These are phyloP conservation scores for Tetrapisispora iriomotensis DNA, from an alignment of 805 yeast species.

Conservation along the genomic window DNA sequence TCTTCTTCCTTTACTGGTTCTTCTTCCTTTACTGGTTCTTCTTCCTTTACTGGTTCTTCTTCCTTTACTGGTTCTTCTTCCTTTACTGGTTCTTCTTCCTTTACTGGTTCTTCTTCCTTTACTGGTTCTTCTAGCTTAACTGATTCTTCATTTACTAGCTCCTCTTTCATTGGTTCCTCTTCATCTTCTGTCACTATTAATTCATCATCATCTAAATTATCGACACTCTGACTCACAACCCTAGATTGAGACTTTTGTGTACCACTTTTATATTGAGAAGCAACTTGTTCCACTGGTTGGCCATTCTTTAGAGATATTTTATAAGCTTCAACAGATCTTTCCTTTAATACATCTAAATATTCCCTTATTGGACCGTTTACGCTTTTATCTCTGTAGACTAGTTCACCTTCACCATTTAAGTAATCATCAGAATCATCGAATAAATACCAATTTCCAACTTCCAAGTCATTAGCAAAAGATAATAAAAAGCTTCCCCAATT, in stretches of 20 bases:
- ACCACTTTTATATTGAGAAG: background rate
- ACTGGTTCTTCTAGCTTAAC: constrained; percentile 6
- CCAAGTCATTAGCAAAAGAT: constrained; percentile 77
- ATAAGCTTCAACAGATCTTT: constrained; percentile 22
- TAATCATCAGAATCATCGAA: constrained; percentile 59
- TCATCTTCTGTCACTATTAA: constrained; percentile 8
- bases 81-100: background rate
- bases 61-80: constrained; percentile 1
- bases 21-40: background rate
- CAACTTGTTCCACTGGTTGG: constrained; percentile 3
- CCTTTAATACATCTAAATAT: constrained; percentile 33
- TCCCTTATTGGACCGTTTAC: constrained; percentile 38
- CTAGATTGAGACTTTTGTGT: background rate
- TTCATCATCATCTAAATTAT: constrained; percentile 5
- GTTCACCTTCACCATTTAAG: constrained; percentile 62
- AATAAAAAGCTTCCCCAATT: constrained; percentile 85
- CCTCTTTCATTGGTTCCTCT: constrained; percentile 8
- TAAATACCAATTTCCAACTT: constrained; percentile 68
- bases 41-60: constrained; percentile 1
- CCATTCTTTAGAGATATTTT: constrained; percentile 4
- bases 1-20: background rate
- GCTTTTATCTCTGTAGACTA: constrained; percentile 56
- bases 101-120: constrained; percentile 4
- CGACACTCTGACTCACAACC: constrained; percentile 1
- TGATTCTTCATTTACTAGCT: constrained; percentile 5